Evolutionary conservation across 257 asterid genomes (phyloP), one percentile per base, ranked within the genome.

Genomic region (Ballota nigra): DNA sequence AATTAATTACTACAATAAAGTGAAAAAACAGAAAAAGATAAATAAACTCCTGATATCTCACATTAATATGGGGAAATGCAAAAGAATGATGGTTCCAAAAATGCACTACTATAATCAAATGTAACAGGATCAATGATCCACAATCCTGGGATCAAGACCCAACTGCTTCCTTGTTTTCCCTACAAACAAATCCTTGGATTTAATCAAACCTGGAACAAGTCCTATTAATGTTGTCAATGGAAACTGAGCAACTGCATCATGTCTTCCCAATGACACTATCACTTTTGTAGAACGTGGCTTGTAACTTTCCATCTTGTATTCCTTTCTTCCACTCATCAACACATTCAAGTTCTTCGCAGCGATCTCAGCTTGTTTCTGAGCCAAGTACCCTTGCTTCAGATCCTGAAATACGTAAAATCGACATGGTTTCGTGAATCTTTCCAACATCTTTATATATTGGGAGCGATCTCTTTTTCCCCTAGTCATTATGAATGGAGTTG

Each of bases 231-330:
- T 87, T 18, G 96, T 85, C 84, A 82, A 81, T 4, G 84, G 77
- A 69, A 79, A 85, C 77, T 92, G 97, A 49, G 97, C 97, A 22
- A 89, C 93, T 15, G 93, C 97, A 69, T 92, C 96, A 0, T 86
- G 82, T 73, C 96, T 85, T n/a, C 96, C 97, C 64, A 91, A 40
- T 0, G 96, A 87, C 18, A 91, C 97, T 0, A 91, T 71, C 1
- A 86, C 83, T 71, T 87, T 87, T 2, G 59, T 43, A 0, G 90
- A 73, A 4, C 34, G 78, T 51, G 96, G 82, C 82, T 92, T 86
- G 82, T 89, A 89, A 19, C 12, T 83, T 13, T 69, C 85, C 94
- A 89, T 78, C 78, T 87, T 89, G 71, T 70, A 75, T 40, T 89
- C 96, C 38, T 86, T 84, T 59, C 85, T 91, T 68, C 89, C 93